These are phyloP conservation scores for Staphylotrichum longicolle DNA, from an alignment of 495 filamentous ascomycete species.

Conservation along the genomic window DNA sequence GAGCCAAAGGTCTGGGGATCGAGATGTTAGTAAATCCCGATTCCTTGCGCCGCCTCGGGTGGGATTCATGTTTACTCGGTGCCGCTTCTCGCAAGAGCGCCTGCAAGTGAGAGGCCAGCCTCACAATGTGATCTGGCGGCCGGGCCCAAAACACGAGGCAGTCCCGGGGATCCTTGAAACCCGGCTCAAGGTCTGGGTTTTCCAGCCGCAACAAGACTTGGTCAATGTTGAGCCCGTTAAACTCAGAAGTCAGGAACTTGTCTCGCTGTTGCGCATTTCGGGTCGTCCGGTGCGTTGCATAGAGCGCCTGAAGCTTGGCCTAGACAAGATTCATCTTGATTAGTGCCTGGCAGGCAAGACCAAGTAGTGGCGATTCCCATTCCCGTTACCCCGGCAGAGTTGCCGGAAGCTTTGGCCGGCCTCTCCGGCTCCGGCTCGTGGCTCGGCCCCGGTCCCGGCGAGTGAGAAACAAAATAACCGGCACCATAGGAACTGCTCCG, in stretches of 20 bases:
- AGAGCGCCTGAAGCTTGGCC: conserved; percentile 68
- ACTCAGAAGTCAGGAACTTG: conserved; percentile 66
- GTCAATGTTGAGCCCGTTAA: conserved; percentile 70
- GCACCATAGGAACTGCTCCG: not conserved
- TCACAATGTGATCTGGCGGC: conserved; percentile 65
- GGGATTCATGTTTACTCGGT: conserved; percentile 56
- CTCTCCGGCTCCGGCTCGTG: not conserved
- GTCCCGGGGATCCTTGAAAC: conserved; percentile 68
- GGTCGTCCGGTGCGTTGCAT: conserved; percentile 66
- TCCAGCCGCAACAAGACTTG: conserved; percentile 67
- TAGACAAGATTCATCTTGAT: conserved; percentile 30
- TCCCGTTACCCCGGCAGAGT: too few relatives aligned
- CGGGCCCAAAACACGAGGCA: conserved; percentile 87
- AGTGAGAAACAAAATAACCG: not conserved
- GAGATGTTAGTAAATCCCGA: not conserved
- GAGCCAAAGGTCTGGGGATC: conserved; percentile 70
- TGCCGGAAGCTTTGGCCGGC: too few relatives aligned
- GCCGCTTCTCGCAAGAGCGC: conserved; percentile 56
- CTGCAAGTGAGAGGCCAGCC: conserved; percentile 68
- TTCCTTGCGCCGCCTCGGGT: not conserved
- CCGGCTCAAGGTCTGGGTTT: conserved; percentile 58
- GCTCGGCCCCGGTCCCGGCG: too few relatives aligned
- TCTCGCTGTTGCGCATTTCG: conserved; percentile 68
- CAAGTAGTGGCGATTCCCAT: too few relatives aligned
- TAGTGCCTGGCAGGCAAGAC: not conserved